Base-by-base conservation (phyloP, 1,139 yeast species). In the Saccharomyces hybrid region DNA sequence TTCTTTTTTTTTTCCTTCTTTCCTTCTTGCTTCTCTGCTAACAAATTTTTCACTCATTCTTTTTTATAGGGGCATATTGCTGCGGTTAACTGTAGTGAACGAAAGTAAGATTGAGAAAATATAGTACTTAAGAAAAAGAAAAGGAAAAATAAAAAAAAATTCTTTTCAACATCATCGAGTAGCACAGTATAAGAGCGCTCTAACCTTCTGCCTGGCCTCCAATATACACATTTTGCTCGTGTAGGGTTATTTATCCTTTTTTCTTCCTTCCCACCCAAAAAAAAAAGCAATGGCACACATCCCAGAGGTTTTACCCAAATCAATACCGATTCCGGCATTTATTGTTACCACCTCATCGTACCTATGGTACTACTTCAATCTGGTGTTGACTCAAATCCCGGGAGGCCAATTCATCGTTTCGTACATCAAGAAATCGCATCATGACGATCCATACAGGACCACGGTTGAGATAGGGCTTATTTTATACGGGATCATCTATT, bases 391-490 rank as follows among this genome's bases (percentile, higher is more conserved):
- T 38, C 52, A 55, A 48, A 58, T 88, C 27, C 99, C 99, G 1
- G 98, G 98, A 46, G 96, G 97, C 14, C 78, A 78, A 38, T 80
- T 86, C 54, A 71, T 89, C 20, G 75, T 88, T 51, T 78, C 91
- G 56, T 93, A 93, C 70, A 84, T 93, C 65, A 80, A 79, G 62
- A 84, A 90, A n/a, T 89, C 97, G 3, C 91, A 91, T 70, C 91
- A 89, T 69, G 82, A 93, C 72, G 99, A 93, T 70, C 99, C 99
- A 1, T 79, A 89, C 57, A 81, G 99, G 63, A 88, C 98, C 1
- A 68, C 89, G 14, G 78, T 93, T 57, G 99, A 93, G 72, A 73
- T 88, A 52, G 78, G 84, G 20, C 76, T 93, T 61, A 80, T 90
- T 51, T 68, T 90, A n/a, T 88, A 91, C 71, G 98, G 97, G 6